Evolutionary conservation across 1,284 basidiomycete species (phyloP).

Genomic region (Neolentinus lepideus): DNA sequence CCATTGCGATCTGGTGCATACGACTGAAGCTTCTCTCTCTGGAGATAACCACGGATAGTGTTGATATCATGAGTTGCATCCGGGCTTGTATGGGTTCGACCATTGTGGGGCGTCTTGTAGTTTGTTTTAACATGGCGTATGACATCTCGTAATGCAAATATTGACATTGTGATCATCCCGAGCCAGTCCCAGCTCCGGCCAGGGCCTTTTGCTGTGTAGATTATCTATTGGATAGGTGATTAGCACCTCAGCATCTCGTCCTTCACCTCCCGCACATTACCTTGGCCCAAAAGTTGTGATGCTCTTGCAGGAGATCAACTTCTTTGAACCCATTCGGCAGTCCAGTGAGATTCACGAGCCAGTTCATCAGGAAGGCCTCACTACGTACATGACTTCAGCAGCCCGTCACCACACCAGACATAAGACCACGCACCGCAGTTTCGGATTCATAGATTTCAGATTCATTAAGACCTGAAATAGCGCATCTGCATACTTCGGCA

Average conservation of each 20-base stretch:
- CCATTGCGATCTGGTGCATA: too few relatives aligned
- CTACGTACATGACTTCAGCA: slow-evolving; percentile 10
- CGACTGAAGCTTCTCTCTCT: too few relatives aligned
- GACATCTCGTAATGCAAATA: slow-evolving; percentile 4
- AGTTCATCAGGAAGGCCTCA: slow-evolving; percentile 27
- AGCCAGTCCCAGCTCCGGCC: slow-evolving; percentile 1
- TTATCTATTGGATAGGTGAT: background rate
- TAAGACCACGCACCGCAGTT: background rate
- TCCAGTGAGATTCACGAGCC: slow-evolving; percentile 30
- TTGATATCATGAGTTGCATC: too few relatives aligned
- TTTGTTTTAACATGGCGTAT: background rate
- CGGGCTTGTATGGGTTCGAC: background rate
- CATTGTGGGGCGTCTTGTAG: slow-evolving; percentile 4
- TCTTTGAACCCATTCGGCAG: slow-evolving; percentile 21
- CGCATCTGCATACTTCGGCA: background rate
- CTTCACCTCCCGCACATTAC: slow-evolving; percentile 6
- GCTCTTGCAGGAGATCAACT: slow-evolving; percentile 34
- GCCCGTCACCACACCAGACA: background rate
- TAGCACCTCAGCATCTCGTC: too few relatives aligned
- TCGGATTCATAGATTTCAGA: background rate
- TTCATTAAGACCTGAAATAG: background rate
- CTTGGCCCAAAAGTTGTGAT: slow-evolving; percentile 32
- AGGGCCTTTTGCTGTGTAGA: background rate
- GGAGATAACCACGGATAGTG: too few relatives aligned
- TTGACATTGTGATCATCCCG: background rate